Evolutionary conservation across 1,284 basidiomycete genomes (phyloP), one percentile per base, ranked within the genome.

Genomic region (Ustilago xerochloae): DNA sequence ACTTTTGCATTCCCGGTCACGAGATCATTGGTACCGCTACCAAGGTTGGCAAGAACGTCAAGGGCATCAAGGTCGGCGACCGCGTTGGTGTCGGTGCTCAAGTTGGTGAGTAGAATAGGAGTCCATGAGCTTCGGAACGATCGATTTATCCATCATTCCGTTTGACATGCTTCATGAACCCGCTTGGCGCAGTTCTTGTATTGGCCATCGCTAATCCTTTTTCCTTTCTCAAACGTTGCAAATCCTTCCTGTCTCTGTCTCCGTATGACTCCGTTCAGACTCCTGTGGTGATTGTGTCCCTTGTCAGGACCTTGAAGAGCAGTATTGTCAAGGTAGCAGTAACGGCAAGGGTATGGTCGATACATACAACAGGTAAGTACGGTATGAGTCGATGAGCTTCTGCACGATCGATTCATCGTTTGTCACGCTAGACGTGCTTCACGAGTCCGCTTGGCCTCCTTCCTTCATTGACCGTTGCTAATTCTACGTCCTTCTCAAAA

Each of bases 11-110:
- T 61, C 85, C 85, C 6, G 87, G 87, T 32, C 90, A 91, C 82
- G 90, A 90, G 83, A 90, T 90, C 68, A 85, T 89, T 57, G 90
- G 90, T n/a, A 86, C 84, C 10, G 89, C 88, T 22, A 77, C 75
- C 68, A 65, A 74, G 63, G 81, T 83, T 28, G 81, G 81, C 49
- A 77, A 73, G 46, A 87, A 88, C 55, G 89, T 90, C 52, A 87
- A 85, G 33, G 87, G 85, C 57, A 87, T 90, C 85, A 89, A 89
- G 77, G 86, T 88, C 41, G 90, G 90, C 51, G 88, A 90, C 79
- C 86, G 89, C 16, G 90, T 88, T 62, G 90, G 90, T 59, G 89
- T 91, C 15, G 90, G 90, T 24, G 89, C 90, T 2, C 88, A 89
- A 80, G 87, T 90, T 39, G 63, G 52, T 65, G 38, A 51, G 60